Evolutionary conservation across 1,284 basidiomycete genomes (phyloP).

Genomic region (Moesziomyces antarcticus): DNA sequence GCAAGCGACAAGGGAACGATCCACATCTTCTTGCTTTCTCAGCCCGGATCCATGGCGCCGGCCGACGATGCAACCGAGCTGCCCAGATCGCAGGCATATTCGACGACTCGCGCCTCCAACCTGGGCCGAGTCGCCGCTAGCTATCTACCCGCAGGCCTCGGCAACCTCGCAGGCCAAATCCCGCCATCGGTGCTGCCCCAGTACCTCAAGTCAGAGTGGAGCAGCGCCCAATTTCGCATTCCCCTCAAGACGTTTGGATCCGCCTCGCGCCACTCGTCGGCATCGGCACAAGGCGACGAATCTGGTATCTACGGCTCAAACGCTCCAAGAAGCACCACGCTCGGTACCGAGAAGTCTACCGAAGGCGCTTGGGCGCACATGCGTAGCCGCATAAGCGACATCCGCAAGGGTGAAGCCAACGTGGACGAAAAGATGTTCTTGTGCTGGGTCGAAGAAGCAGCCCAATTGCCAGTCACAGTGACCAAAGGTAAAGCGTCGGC

Average conservation of each 20-base stretch:
- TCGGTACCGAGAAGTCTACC: conserved; percentile 45
- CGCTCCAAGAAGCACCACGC: neutral
- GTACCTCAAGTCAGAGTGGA: conserved; percentile 61
- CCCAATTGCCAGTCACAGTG: neutral
- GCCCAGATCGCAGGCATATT: neutral
- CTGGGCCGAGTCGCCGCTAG: conserved; percentile 39
- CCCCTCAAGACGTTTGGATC: conserved; percentile 54
- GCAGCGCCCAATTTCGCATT: conserved; percentile 56
- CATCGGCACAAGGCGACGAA: conserved; percentile 9
- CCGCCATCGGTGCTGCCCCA: conserved; percentile 53
- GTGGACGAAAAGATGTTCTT: conserved; percentile 58
- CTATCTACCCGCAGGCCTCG: conserved; percentile 46
- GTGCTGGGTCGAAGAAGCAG: conserved; percentile 43
- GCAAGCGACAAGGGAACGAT: conserved; percentile 63
- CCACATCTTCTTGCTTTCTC: conserved; percentile 54
- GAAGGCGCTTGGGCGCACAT: conserved; percentile 62
- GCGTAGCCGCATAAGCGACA: conserved; percentile 54
- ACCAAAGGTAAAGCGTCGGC: neutral
- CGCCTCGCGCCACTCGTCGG: conserved; percentile 23
- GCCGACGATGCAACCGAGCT: neutral
- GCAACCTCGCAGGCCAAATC: conserved; percentile 42
- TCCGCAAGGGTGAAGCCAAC: conserved; percentile 55
- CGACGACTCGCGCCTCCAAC: conserved; percentile 19
- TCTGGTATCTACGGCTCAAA: conserved; percentile 9
- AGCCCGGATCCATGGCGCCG: neutral